Percentiles rank a stretch among this genome's conserved stretches.
Conservation (phyloP, 2,329 filamentous ascomycete genomes). For the Fusarium foetens region DNA sequence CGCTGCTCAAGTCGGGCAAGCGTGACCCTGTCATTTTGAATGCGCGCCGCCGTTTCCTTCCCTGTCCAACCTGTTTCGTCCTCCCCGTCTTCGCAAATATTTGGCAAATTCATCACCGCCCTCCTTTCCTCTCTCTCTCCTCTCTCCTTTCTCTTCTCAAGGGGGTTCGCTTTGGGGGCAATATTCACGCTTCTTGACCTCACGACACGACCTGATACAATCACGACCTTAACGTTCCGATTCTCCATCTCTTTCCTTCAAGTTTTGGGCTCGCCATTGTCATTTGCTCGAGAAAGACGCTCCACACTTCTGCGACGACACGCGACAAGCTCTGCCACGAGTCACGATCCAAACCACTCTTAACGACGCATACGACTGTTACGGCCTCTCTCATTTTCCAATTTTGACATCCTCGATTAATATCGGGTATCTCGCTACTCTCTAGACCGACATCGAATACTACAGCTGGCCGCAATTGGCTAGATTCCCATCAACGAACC, state of each 20-base stretch:
- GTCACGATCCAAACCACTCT: constrained; percentile 33
- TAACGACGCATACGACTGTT: constrained; percentile 46
- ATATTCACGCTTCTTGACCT: constrained; percentile 28
- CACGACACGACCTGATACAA: constrained; percentile 29
- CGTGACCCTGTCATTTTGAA: constrained; percentile 35
- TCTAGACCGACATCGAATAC: constrained; percentile 9
- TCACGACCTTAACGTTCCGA: constrained; percentile 10
- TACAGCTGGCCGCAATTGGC: constrained; percentile 5
- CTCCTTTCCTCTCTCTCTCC: constrained; percentile 19
- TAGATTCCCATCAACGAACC: constrained; percentile 1
- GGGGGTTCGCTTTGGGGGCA: constrained; percentile 32
- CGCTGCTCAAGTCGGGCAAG: constrained; percentile 36
- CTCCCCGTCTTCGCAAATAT: constrained; percentile 31
- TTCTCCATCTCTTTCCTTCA: constrained; percentile 18
- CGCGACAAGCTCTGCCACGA: constrained; percentile 36
- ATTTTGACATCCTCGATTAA: constrained; percentile 6
- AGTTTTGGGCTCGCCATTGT: constrained; percentile 17
- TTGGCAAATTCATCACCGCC: constrained; percentile 31
- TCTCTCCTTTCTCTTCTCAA: constrained; percentile 21
- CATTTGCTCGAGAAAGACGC: constrained; percentile 23
- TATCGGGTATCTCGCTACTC: neutral
- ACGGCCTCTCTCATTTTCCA: constrained; percentile 37
- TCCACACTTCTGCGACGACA: constrained; percentile 40
- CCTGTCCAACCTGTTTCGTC: constrained; percentile 8
- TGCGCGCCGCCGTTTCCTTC: constrained; percentile 32